These are phyloP conservation scores for Mucor piriformis DNA, from an alignment of 371 early-diverging fungal genomes.

Conservation along the genomic window DNA sequence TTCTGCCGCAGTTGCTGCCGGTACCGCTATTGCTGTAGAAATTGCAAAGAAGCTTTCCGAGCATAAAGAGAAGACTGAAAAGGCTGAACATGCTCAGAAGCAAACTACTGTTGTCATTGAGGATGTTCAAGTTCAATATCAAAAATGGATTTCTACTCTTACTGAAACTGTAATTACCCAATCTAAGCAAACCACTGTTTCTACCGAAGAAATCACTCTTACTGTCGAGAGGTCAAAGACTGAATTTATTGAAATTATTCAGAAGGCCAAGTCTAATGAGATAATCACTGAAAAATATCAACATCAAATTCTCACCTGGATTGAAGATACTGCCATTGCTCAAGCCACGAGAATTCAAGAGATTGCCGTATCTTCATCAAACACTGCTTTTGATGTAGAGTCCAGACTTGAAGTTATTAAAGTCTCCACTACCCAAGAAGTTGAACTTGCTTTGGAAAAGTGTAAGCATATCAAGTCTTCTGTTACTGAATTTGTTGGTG, in stretches of 20 bases:
- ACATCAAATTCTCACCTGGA: conserved; percentile 27
- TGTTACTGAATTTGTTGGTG: conserved; percentile 19
- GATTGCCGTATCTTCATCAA: conserved; percentile 15
- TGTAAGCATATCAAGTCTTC: conserved; percentile 17
- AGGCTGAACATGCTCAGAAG: conserved; percentile 14
- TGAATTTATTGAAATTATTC: conserved; percentile 28
- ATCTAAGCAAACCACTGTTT: conserved; percentile 18
- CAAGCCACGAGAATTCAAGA: conserved; percentile 34
- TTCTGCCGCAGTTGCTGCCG: conserved; percentile 31
- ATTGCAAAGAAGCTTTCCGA: conserved; percentile 28
- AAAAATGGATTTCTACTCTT: conserved; percentile 28
- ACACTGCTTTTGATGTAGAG: conserved; percentile 17
- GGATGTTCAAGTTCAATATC: conserved; percentile 28
- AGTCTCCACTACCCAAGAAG: conserved; percentile 29
- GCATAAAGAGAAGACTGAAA: conserved; percentile 22
- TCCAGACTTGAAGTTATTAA: conserved; percentile 28
- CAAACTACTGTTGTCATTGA: conserved; percentile 20
- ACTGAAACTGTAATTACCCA: conserved; percentile 22
- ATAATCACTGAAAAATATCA: conserved; percentile 22
- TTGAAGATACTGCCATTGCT: conserved; percentile 26
- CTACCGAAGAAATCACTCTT: conserved; percentile 20
- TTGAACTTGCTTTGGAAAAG: conserved; percentile 29
- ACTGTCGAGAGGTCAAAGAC: conserved; percentile 26
- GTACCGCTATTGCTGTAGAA: conserved; percentile 29
- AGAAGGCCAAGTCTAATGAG: conserved; percentile 25